Conservation (phyloP, 73 alveolate species). For the Paramecium bursaria region DNA sequence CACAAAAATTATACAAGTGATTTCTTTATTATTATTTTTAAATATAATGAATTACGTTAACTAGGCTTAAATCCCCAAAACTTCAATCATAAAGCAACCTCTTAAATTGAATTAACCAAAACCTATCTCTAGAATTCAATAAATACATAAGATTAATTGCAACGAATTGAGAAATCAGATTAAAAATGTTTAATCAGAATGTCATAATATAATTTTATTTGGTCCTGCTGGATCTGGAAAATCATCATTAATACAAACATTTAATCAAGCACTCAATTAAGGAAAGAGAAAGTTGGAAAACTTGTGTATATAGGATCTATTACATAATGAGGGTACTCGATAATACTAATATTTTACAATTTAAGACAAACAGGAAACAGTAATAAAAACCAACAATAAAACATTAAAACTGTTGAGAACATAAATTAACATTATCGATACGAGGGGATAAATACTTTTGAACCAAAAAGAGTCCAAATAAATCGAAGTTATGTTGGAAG, state of each 20-base stretch:
- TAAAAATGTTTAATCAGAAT: constrained; percentile 5
- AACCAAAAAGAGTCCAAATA: constrained; percentile 52
- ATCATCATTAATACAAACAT: neutral
- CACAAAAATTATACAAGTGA: constrained; percentile 26
- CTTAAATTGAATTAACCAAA: neutral
- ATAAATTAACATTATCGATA: constrained; percentile 45
- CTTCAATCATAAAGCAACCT: neutral
- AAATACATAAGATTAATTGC: neutral
- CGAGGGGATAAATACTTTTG: constrained; percentile 60
- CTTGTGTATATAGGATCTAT: neutral
- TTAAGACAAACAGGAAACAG: neutral
- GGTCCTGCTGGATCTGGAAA: constrained; percentile 71
- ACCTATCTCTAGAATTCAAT: neutral
- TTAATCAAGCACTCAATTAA: constrained; percentile 40
- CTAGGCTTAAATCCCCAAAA: constrained; percentile 35
- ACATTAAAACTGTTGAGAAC: neutral
- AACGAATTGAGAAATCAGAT: neutral
- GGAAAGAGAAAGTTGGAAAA: constrained; percentile 1
- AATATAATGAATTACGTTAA: constrained; percentile 63
- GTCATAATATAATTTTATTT: constrained; percentile 59
- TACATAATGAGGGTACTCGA: constrained; percentile 52
- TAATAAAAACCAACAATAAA: constrained; percentile 12
- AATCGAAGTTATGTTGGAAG: constrained; percentile 63
- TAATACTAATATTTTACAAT: neutral
- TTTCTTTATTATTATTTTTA: too few species aligned